A percentile compares a stretch with the other conserved stretches of the same genome.
Conservation (phyloP, 2,329 filamentous ascomycete genomes). For the Gremmenia infestans region DNA sequence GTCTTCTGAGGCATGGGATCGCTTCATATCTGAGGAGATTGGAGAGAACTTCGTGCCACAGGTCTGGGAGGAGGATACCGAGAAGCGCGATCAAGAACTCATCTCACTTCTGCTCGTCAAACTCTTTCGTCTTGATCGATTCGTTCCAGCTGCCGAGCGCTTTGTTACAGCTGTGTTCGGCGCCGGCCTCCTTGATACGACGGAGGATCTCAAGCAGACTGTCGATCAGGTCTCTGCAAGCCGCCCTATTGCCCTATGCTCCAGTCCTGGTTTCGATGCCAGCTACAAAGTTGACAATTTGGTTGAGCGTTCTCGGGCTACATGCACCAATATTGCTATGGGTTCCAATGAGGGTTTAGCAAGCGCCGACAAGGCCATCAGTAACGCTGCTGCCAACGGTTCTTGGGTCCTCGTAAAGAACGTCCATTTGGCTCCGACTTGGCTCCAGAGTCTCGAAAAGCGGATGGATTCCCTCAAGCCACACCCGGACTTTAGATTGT, state of each 20-base stretch:
- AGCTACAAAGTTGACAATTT: conserved; percentile 98
- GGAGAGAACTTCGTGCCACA: conserved; percentile 79
- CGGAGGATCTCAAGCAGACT: conserved; percentile 80
- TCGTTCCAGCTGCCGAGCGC: conserved; percentile 87
- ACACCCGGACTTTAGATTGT: conserved; percentile 86
- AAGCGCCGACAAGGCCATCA: conserved; percentile 92
- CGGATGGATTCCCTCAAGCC: conserved; percentile 93
- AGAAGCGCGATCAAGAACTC: conserved; percentile 69
- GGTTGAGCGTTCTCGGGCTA: conserved; percentile 75
- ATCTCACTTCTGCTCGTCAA: conserved; percentile 87
- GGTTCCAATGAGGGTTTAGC: conserved; percentile 92
- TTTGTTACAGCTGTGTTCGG: conserved; percentile 87
- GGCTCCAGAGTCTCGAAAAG: conserved; percentile 97
- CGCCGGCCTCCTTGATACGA: conserved; percentile 71
- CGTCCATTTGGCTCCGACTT: conserved; percentile 90
- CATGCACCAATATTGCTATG: conserved; percentile 97
- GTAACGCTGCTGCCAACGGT: conserved; percentile 83
- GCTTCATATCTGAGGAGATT: conserved; percentile 78
- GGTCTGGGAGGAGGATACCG: conserved; percentile 62
- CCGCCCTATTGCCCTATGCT: conserved; percentile 85
- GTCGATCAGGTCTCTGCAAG: conserved; percentile 79
- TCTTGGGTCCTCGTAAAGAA: conserved; percentile 99
- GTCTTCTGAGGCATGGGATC: conserved; percentile 64
- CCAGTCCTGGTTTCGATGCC: conserved; percentile 93
- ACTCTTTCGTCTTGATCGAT: conserved; percentile 89